These are phyloP conservation scores for Lantana camara DNA, from an alignment of 257 asterid genomes.

Conservation along the genomic window DNA sequence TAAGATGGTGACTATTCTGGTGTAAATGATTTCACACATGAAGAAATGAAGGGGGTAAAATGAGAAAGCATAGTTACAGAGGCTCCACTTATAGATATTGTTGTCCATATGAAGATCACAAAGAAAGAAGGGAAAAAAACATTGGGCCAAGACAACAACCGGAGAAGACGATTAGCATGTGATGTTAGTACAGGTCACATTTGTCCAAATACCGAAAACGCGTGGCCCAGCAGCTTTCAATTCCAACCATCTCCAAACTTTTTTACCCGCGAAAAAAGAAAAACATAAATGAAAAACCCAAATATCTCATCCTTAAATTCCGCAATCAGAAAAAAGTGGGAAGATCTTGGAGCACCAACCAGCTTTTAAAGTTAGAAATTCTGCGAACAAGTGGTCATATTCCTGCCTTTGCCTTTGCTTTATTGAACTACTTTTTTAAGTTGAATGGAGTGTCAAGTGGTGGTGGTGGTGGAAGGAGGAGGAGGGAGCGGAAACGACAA, in stretches of 20 bases:
- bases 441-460: slow-evolving; percentile 13
- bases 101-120: slow-evolving; percentile 8
- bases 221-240: slow-evolving; percentile 47
- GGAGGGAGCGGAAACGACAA: slow-evolving; percentile 19
- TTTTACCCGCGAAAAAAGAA: slow-evolving; percentile 26
- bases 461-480: slow-evolving; percentile 29
- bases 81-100: slow-evolving; percentile 16
- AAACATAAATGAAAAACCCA: neutral
- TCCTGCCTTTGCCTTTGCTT: neutral
- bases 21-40: too few species aligned
- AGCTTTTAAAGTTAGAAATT: slow-evolving; percentile 14
- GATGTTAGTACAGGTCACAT: slow-evolving; percentile 41
- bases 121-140: too few species aligned
- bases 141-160: slow-evolving; percentile 11
- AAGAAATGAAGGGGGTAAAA: too few species aligned
- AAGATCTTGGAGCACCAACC: slow-evolving; percentile 17
- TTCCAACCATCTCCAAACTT: slow-evolving; percentile 24
- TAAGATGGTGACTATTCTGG: neutral
- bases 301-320: slow-evolving; percentile 34
- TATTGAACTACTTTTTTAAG: neutral
- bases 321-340: slow-evolving; percentile 29
- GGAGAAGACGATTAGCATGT: slow-evolving; percentile 28
- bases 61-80: neutral
- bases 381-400: slow-evolving; percentile 14
- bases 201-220: slow-evolving; percentile 39